Evolutionary conservation across 306 rosid genomes (phyloP).

Genomic region (Calophaca sinica): DNA sequence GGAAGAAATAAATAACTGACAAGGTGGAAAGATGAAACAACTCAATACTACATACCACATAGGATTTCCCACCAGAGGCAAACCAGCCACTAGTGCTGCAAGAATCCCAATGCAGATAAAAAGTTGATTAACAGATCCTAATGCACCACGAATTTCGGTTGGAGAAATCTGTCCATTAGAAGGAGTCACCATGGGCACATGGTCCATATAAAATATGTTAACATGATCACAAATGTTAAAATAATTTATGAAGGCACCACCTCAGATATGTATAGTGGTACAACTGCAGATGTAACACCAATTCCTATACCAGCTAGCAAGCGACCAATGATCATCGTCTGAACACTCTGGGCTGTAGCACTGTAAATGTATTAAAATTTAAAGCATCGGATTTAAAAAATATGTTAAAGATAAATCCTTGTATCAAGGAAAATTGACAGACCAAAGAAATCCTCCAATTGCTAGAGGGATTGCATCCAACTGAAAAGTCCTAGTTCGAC

Average conservation of each 20-base stretch:
- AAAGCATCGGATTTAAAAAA: constrained; percentile 20
- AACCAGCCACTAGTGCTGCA: constrained; percentile 83
- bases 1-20: constrained; percentile 38
- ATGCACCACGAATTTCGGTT: constrained; percentile 92
- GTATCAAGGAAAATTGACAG: constrained; percentile 36
- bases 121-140: constrained; percentile 92
- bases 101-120: constrained; percentile 93
- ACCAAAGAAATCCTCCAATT: constrained; percentile 88
- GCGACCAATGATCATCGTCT: constrained; percentile 87
- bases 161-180: constrained; percentile 80
- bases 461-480: constrained; percentile 86
- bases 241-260: constrained; percentile 49
- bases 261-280: constrained; percentile 97
- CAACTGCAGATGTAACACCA: constrained; percentile 92
- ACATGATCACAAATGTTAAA: constrained; percentile 5
- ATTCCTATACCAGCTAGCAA: constrained; percentile 90
- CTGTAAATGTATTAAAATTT: constrained; percentile 54
- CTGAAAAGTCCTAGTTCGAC: constrained; percentile 87
- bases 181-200: constrained; percentile 3
- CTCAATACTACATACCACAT: constrained; percentile 66
- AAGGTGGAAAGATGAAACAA: constrained; percentile 31
- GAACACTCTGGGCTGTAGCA: constrained; percentile 88
- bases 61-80: constrained; percentile 90
- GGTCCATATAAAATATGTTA: constrained; percentile 12
- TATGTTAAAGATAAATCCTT: constrained; percentile 41